phyloP scores from a whole-genome alignment of 2,329 filamentous ascomycete species.

The Rosellinia necatrix region DNA sequence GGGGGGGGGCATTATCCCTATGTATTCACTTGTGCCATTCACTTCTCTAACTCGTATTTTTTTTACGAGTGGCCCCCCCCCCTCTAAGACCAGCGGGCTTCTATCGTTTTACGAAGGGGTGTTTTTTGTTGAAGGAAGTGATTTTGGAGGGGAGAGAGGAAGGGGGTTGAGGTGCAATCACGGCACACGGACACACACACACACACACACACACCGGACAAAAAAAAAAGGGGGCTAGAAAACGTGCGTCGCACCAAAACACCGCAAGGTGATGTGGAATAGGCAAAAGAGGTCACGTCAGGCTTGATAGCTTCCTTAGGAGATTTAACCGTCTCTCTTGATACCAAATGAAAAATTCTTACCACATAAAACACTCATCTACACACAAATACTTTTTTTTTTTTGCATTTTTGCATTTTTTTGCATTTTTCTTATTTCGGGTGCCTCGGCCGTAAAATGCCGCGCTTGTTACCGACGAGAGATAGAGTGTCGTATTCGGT shows the following conservation, averaged over 20 bases:
- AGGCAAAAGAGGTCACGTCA: constrained; percentile 4
- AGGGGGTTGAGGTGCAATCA: too few relatives aligned
- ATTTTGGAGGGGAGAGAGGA: too few relatives aligned
- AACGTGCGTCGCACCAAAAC: constrained; percentile 5
- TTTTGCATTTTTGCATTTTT: too few relatives aligned
- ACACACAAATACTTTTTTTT: neutral
- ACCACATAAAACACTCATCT: neutral
- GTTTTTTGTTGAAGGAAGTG: too few relatives aligned
- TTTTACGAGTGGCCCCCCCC: too few relatives aligned
- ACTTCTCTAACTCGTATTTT: too few relatives aligned
- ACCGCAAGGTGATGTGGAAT: neutral
- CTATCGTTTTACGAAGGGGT: too few relatives aligned
- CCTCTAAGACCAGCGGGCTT: too few relatives aligned
- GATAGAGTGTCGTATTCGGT: constrained; percentile 9
- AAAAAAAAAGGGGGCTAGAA: constrained; percentile 13
- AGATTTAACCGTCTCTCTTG: constrained; percentile 10
- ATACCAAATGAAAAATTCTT: constrained; percentile 12
- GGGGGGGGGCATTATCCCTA: too few relatives aligned
- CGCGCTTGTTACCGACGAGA: neutral
- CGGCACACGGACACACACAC: too few relatives aligned
- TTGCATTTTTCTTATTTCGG: too few relatives aligned
- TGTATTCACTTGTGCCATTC: too few relatives aligned
- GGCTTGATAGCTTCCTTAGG: constrained; percentile 6
- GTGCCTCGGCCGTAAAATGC: constrained; percentile 10
- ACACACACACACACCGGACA: neutral